These are phyloP conservation scores for Lichina pygmaea DNA, from an alignment of 495 filamentous ascomycete genomes.

Conservation along the genomic window DNA sequence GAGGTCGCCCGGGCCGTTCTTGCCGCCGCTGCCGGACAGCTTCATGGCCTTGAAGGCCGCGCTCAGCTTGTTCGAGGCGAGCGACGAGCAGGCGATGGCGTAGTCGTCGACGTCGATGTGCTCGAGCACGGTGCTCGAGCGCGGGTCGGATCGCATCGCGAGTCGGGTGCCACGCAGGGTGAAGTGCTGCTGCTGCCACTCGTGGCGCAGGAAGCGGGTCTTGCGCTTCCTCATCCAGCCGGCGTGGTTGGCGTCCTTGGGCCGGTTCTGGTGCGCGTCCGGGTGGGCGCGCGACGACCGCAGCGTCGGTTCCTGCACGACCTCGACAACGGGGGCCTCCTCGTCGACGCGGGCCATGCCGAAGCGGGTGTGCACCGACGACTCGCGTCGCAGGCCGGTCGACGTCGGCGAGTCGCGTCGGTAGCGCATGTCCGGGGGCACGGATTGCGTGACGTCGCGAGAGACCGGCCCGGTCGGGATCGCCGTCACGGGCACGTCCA, in stretches of 20 bases:
- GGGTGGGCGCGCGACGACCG: background rate
- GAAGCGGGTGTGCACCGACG: conserved; percentile 1
- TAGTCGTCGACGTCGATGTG: conserved; percentile 89
- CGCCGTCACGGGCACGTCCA: conserved; percentile 67
- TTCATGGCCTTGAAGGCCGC: conserved; percentile 68
- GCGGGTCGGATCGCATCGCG: conserved; percentile 49
- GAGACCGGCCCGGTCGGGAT: conserved; percentile 38
- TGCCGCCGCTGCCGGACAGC: conserved; percentile 27
- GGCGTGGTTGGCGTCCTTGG: conserved; percentile 24
- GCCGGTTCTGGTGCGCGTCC: background rate
- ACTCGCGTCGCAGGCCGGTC: background rate
- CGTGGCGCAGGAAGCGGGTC: conserved; percentile 64
- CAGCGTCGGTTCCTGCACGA: background rate
- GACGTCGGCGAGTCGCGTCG: background rate
- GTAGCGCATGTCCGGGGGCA: conserved; percentile 76
- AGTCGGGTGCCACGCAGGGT: conserved; percentile 62
- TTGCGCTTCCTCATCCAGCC: conserved; percentile 93
- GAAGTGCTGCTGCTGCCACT: conserved; percentile 82
- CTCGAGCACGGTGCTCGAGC: conserved; percentile 33
- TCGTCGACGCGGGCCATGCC: conserved; percentile 6
- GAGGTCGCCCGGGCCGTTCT: conserved; percentile 5
- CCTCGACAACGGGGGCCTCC: conserved; percentile 3
- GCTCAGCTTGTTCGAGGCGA: conserved; percentile 47
- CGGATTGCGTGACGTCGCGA: conserved; percentile 57
- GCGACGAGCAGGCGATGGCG: conserved; percentile 64